Conservation (phyloP, 1,284 basidiomycete genomes). For the Afroboletus lepidellus region DNA sequence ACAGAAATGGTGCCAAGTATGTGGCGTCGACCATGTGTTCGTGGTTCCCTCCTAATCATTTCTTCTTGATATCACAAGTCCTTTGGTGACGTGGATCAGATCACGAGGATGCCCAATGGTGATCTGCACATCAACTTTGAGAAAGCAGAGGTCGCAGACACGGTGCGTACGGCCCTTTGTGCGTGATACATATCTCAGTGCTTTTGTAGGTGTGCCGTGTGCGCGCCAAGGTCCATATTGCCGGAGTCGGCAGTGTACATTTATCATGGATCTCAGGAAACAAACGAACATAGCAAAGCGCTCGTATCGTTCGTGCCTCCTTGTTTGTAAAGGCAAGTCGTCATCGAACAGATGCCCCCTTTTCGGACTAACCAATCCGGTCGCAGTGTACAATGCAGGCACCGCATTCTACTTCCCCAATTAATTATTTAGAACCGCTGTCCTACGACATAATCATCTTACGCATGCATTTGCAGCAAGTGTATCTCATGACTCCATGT, state of each 20-base stretch:
- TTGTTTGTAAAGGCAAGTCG: conserved; percentile 28
- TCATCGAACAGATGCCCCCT: neutral
- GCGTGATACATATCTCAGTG: neutral
- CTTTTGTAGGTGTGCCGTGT: conserved; percentile 64
- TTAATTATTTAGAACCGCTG: conserved; percentile 24
- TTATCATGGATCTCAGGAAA: conserved; percentile 72
- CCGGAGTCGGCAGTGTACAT: conserved; percentile 71
- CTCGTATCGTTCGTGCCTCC: conserved; percentile 1
- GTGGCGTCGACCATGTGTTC: conserved; percentile 14
- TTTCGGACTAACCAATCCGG: conserved; percentile 3
- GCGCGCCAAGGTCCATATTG: conserved; percentile 67
- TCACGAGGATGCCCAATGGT: conserved; percentile 67
- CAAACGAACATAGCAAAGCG: conserved; percentile 38
- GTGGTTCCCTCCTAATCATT: conserved; percentile 4
- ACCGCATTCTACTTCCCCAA: conserved; percentile 27
- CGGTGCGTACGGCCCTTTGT: conserved; percentile 42
- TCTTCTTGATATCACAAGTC: conserved; percentile 40
- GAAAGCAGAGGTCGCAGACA: conserved; percentile 72
- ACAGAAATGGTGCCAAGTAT: conserved; percentile 71
- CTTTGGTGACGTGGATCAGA: conserved; percentile 71
- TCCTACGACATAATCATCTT: conserved; percentile 29
- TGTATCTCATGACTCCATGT: conserved; percentile 33
- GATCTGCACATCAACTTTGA: conserved; percentile 72
- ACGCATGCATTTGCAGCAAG: conserved; percentile 23
- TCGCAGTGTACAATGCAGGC: conserved; percentile 30